phyloP scores from a whole-genome alignment of 2,329 filamentous ascomycete genomes.

The Calonectria leucothoes region DNA sequence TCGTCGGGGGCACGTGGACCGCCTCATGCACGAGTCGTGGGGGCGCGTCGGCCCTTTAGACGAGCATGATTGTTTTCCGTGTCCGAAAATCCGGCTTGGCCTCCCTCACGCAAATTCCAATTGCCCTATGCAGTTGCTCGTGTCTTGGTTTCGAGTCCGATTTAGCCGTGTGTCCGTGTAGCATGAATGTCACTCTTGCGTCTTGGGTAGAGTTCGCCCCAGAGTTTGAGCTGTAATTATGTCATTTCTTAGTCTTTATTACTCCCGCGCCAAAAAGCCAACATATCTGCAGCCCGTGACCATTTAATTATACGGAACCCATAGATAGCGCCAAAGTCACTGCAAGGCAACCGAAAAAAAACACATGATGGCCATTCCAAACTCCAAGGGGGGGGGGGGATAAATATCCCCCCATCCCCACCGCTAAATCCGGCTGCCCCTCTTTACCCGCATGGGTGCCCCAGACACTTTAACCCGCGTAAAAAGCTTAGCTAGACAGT shows the following conservation, averaged over 20 bases:
- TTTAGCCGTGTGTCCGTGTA: not conserved
- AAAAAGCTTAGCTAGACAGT: slow-evolving; percentile 15
- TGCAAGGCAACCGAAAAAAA: not conserved
- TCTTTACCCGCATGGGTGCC: not conserved
- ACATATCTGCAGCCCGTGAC: not conserved
- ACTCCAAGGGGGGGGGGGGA: not conserved
- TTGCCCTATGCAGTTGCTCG: not conserved
- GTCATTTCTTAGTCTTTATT: not conserved
- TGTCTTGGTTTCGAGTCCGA: not conserved
- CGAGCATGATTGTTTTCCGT: not conserved
- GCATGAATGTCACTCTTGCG: not conserved
- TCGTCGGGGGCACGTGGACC: slow-evolving; percentile 15
- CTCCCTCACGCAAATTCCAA: not conserved
- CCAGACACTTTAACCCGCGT: not conserved
- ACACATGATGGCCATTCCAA: not conserved
- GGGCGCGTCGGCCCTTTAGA: slow-evolving; percentile 13
- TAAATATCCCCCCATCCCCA: not conserved
- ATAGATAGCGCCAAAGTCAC: not conserved
- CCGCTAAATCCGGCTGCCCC: not conserved
- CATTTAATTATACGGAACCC: not conserved
- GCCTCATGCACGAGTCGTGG: slow-evolving; percentile 3
- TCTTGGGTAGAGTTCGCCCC: not conserved
- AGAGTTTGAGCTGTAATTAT: not conserved
- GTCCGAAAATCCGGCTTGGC: not conserved
- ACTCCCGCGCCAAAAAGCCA: not conserved